A percentile compares a stretch with the other conserved stretches of the same genome.
Evolutionary conservation across 805 yeast species (phyloP).

Genomic region (Candida insectalens): DNA sequence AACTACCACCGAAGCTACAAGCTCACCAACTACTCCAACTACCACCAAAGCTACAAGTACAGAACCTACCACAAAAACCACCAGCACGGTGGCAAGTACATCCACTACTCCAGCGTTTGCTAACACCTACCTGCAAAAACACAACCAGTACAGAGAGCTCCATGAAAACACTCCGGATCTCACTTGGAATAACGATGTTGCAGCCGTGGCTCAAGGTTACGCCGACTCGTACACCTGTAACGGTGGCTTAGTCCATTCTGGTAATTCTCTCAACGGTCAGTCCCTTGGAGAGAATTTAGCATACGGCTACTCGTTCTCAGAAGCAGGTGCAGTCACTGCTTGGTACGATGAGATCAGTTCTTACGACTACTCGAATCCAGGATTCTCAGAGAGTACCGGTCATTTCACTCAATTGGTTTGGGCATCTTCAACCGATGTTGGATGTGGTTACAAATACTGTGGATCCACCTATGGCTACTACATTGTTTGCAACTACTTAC

Average conservation of each 20-base stretch:
- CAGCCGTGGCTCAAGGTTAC: constrained; percentile 44
- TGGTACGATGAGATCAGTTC: constrained; percentile 62
- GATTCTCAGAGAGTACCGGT: constrained; percentile 43
- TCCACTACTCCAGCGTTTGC: constrained; percentile 26
- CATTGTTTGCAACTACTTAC: constrained; percentile 63
- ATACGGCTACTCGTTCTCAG: constrained; percentile 43
- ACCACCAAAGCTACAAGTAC: constrained; percentile 2
- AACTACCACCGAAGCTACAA: neutral
- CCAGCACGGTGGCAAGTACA: constrained; percentile 10
- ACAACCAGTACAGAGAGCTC: constrained; percentile 45
- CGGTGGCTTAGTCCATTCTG: constrained; percentile 52
- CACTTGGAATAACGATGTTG: constrained; percentile 45
- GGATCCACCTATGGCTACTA: constrained; percentile 35
- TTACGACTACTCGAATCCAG: constrained; percentile 44
- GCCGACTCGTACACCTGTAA: constrained; percentile 49
- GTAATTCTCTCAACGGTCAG: constrained; percentile 37
- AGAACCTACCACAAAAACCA: neutral
- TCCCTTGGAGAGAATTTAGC: constrained; percentile 72
- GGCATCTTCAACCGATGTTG: constrained; percentile 50
- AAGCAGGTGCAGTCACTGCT: constrained; percentile 53
- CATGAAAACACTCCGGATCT: constrained; percentile 41
- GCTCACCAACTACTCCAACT: constrained; percentile 9
- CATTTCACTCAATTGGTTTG: constrained; percentile 81
- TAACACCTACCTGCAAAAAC: constrained; percentile 41
- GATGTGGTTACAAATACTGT: constrained; percentile 67